A percentile compares a stretch with the other conserved stretches of the same genome.
phyloP scores from a whole-genome alignment of 2,329 filamentous ascomycete species.

The Hypoxylon sp. region DNA sequence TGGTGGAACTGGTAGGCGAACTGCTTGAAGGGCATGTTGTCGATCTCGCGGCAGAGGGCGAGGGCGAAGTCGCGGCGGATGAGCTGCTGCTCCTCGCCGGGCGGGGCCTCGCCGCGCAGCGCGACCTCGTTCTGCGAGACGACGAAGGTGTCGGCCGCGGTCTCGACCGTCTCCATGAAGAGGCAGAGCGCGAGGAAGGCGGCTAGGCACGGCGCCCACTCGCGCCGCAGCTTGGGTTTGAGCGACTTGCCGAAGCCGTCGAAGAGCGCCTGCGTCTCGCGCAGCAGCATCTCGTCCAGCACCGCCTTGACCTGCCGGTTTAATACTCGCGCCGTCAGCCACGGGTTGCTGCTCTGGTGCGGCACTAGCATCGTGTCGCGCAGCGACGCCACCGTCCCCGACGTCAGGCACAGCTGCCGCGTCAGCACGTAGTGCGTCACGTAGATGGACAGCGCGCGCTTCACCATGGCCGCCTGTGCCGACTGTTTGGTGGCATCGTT shows the following conservation, averaged over 20 bases:
- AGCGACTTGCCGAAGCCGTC: constrained; percentile 61
- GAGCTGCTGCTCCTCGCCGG: too few species aligned
- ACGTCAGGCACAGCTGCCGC: constrained; percentile 61
- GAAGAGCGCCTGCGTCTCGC: constrained; percentile 61
- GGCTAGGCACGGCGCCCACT: constrained; percentile 65
- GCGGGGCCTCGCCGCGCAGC: constrained; percentile 48
- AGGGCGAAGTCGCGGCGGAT: constrained; percentile 55
- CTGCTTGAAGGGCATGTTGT: constrained; percentile 67
- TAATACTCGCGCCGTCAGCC: constrained; percentile 61
- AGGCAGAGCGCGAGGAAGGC: constrained; percentile 65
- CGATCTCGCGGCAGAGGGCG: constrained; percentile 58
- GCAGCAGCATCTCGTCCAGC: constrained; percentile 62
- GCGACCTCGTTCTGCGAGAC: constrained; percentile 60
- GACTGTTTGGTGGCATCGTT: background rate
- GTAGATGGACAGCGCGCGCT: constrained; percentile 62
- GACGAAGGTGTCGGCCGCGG: constrained; percentile 60
- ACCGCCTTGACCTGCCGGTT: constrained; percentile 65
- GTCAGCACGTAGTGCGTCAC: constrained; percentile 66
- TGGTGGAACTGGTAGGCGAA: constrained; percentile 68
- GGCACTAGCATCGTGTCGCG: constrained; percentile 53
- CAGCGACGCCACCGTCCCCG: constrained; percentile 52
- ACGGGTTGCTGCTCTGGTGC: constrained; percentile 52
- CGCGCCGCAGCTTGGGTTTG: constrained; percentile 60
- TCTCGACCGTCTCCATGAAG: constrained; percentile 66
- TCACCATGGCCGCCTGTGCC: constrained; percentile 57